Base-by-base conservation (phyloP, 2,329 filamentous ascomycete species). In the Bimuria novae-zelandiae region DNA sequence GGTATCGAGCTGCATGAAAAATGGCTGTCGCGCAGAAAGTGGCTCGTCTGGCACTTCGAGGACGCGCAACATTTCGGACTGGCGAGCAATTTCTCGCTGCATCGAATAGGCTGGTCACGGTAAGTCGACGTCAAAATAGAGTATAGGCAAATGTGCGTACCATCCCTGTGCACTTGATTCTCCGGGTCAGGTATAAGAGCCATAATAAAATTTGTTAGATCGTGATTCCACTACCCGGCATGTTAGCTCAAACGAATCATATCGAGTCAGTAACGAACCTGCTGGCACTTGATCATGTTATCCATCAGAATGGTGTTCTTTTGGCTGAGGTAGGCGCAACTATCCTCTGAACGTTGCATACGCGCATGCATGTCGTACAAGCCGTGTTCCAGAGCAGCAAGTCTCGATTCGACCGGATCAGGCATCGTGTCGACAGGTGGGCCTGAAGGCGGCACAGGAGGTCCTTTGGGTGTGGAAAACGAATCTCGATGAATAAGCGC, bases 401-500 rank as follows among this genome's bases (percentile, higher is more conserved):
- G 73, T 61, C 92, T 83, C 42, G 85, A 84, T 64, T 99, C 93
- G 11, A 87, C 80, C 11, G 86, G 86, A 64, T 97, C 93, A 33
- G 86, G 85, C 75, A 92, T 88, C 8, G 90, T 84, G 69, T 96
- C 92, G 21, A 89, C 86, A 1, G 92, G 89, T n/a, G 90, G 90
- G 12, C 90, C 90, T 8, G 90, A 88, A 64, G 94, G 91, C 21
- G 91, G 90, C 14, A 83, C 80, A 45, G 84, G 82, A 35, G 88
- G 80, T 49, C 77, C 65, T 70, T 96, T 96, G 54, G 89, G 86
- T 59, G 74, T 72, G 2, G 87, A 89, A 76, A 94, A 96, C 12
- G 88, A 89, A 69, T 97, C 94, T 63, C 93, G 86, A 70, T 97
- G 92, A 21, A 97, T 95, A 50, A 97, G 81, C 21, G 93, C 89